phyloP scores from a whole-genome alignment of 495 filamentous ascomycete species.

The Astrothelium subdiscretum region DNA sequence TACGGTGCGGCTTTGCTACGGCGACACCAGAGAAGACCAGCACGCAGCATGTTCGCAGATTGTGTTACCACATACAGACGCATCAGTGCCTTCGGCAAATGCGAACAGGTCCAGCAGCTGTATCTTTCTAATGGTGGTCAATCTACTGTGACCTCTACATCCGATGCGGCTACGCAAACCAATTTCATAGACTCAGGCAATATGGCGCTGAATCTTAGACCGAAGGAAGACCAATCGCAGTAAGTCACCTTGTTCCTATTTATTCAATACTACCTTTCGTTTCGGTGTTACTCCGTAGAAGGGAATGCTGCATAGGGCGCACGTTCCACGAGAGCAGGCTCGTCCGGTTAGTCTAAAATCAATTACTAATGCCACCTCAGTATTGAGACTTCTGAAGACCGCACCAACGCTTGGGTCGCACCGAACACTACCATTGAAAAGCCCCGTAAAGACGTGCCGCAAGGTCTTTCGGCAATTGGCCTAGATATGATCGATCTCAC shows the following conservation, averaged over 20 bases:
- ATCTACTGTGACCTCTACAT: conserved; percentile 43
- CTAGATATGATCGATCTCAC: conserved; percentile 77
- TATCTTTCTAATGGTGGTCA: conserved; percentile 59
- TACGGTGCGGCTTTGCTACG: conserved; percentile 65
- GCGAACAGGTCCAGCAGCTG: conserved; percentile 54
- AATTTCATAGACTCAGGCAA: conserved; percentile 48
- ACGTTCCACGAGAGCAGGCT: too few species aligned
- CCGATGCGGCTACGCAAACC: conserved; percentile 68
- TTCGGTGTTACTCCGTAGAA: neutral
- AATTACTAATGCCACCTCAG: neutral
- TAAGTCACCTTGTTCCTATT: neutral
- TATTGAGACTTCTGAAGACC: conserved; percentile 37
- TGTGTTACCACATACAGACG: conserved; percentile 62
- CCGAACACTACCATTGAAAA: conserved; percentile 17
- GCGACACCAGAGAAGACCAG: conserved; percentile 58
- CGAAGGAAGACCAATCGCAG: conserved; percentile 37
- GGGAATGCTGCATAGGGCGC: neutral
- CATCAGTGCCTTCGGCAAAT: conserved; percentile 64
- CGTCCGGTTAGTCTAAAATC: neutral
- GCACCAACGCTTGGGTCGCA: conserved; percentile 51
- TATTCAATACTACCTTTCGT: neutral
- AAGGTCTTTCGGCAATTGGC: conserved; percentile 26
- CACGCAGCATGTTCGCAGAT: conserved; percentile 58
- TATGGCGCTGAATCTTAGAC: conserved; percentile 43
- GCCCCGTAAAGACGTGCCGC: conserved; percentile 18